Conservation (phyloP, 108 stramenopile genomes). For the Pseudonitzschia multistriata region DNA sequence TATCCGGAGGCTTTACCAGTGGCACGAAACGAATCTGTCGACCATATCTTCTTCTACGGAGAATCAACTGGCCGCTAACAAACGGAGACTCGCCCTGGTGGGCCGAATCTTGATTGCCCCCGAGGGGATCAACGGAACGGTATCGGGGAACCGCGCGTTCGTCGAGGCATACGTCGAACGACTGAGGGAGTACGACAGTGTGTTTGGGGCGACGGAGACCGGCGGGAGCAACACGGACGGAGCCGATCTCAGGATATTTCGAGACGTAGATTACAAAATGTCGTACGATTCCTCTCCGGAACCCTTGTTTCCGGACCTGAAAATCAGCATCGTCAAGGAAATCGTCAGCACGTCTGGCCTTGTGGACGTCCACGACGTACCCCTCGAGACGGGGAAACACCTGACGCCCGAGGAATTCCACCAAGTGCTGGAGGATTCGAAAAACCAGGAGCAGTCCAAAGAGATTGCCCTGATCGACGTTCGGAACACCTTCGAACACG, state of each 20-base stretch:
- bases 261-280: conserved; percentile 70
- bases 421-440: conserved; percentile 25
- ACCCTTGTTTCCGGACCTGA: conserved; percentile 75
- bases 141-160: conserved; percentile 38
- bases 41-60: not conserved
- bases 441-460: conserved; percentile 14
- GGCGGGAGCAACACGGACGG: not conserved
- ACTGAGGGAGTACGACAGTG: conserved; percentile 33
- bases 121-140: conserved; percentile 80
- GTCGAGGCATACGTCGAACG: conserved; percentile 39
- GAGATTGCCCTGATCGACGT: conserved; percentile 75
- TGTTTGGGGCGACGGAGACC: not conserved
- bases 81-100: conserved; percentile 34
- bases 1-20: conserved; percentile 9
- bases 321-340: conserved; percentile 77
- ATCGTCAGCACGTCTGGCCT: conserved; percentile 73
- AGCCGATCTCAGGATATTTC: conserved; percentile 27
- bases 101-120: conserved; percentile 59
- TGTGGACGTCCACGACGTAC: conserved; percentile 53
- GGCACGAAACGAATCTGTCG: conserved; percentile 13
- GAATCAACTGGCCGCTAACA: conserved; percentile 24
- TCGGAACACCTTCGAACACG: conserved; percentile 84
- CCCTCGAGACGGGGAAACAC: conserved; percentile 49
- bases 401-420: conserved; percentile 74
- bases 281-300: conserved; percentile 37